phyloP scores from a whole-genome alignment of 495 filamentous ascomycete genomes.

The Immersiella caudata region DNA sequence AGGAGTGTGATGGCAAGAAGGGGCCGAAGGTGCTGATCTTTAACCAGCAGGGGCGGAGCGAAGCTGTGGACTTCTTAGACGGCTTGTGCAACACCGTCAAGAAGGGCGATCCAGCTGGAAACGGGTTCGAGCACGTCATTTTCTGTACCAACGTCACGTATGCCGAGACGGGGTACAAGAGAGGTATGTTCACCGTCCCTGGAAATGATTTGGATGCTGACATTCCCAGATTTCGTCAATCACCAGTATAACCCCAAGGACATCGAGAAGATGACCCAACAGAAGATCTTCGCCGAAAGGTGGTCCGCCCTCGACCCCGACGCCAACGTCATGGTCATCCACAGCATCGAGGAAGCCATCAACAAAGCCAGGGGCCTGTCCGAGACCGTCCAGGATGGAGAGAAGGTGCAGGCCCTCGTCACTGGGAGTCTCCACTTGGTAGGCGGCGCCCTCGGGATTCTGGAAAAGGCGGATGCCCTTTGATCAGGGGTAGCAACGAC shows the following conservation, averaged over 20 bases:
- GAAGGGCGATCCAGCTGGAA: slow-evolving; percentile 40
- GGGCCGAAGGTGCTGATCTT: slow-evolving; percentile 76
- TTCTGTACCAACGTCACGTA: slow-evolving; percentile 92
- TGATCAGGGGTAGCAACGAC: neutral
- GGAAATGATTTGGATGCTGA: slow-evolving; percentile 32
- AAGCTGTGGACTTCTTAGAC: slow-evolving; percentile 69
- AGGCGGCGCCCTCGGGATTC: slow-evolving; percentile 57
- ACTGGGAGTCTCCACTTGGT: slow-evolving; percentile 67
- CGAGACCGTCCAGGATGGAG: slow-evolving; percentile 28
- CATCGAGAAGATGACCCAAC: slow-evolving; percentile 69
- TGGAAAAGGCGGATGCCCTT: slow-evolving; percentile 49
- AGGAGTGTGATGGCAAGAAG: slow-evolving; percentile 45
- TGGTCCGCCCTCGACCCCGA: slow-evolving; percentile 69
- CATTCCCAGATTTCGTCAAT: slow-evolving; percentile 68
- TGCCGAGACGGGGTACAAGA: slow-evolving; percentile 66
- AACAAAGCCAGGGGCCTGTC: slow-evolving; percentile 61
- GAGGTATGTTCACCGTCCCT: slow-evolving; percentile 30
- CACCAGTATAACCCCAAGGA: slow-evolving; percentile 69
- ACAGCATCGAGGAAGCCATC: slow-evolving; percentile 87
- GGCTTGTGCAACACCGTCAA: slow-evolving; percentile 62
- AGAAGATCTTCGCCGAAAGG: slow-evolving; percentile 70
- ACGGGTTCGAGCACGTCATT: slow-evolving; percentile 75
- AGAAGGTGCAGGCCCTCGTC: slow-evolving; percentile 53
- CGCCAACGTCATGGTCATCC: slow-evolving; percentile 64
- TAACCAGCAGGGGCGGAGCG: slow-evolving; percentile 90